phyloP scores from a whole-genome alignment of 1,284 basidiomycete species.

The Sphagnurus paluster region DNA sequence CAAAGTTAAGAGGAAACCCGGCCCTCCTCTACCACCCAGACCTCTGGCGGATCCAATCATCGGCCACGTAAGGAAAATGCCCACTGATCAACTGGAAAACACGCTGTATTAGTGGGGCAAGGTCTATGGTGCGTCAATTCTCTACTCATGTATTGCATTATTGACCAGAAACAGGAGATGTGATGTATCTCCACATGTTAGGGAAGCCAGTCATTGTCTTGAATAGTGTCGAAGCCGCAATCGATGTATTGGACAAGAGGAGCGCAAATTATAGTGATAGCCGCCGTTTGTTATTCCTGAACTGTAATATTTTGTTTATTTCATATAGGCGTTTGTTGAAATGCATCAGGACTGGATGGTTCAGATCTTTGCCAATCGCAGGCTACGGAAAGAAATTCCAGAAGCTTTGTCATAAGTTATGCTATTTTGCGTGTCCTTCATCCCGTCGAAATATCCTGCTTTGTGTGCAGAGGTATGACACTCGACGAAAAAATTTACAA shows the following conservation, averaged over 20 bases:
- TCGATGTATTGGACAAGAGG: slow-evolving; percentile 33
- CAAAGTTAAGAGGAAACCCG: neutral
- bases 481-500: no score
- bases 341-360: slow-evolving; percentile 22
- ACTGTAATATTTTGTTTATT: slow-evolving; percentile 8
- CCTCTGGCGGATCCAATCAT: slow-evolving; percentile 23
- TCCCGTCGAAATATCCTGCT: no score
- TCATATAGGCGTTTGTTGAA: no score
- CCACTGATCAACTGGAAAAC: slow-evolving; percentile 12
- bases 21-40: slow-evolving; percentile 19
- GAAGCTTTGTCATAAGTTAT: slow-evolving; percentile 13
- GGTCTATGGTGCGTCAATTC: slow-evolving; percentile 15
- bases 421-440: neutral
- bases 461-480: no score
- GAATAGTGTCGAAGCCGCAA: slow-evolving; percentile 30
- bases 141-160: no score
- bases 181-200: slow-evolving; percentile 28
- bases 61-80: slow-evolving; percentile 22
- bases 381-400: slow-evolving; percentile 22
- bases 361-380: slow-evolving; percentile 13
- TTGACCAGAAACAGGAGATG: no score
- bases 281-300: slow-evolving; percentile 18
- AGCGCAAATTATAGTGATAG: slow-evolving; percentile 30
- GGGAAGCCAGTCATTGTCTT: slow-evolving; percentile 31
- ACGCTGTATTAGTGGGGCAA: slow-evolving; percentile 20